phyloP scores from a whole-genome alignment of 148 eudicot genomes.

The Gaultheria prostrata region DNA sequence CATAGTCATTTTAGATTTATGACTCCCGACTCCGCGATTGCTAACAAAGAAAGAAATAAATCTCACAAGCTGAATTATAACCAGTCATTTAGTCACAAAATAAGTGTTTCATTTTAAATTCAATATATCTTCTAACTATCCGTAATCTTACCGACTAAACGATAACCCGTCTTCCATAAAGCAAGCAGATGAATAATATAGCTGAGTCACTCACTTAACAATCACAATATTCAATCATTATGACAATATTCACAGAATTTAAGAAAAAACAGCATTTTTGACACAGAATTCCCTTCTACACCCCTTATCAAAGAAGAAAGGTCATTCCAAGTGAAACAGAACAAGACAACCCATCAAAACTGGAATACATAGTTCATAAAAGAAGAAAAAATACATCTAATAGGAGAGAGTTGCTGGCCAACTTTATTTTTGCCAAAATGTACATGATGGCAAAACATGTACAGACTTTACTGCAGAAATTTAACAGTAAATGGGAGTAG shows the following conservation, averaged over 20 bases:
- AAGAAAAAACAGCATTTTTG: neutral
- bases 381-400: neutral
- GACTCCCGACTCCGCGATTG: no score
- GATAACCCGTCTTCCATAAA: no score
- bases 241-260: neutral
- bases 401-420: neutral
- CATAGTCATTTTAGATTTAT: no score
- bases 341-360: neutral
- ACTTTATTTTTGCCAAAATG: constrained; percentile 4
- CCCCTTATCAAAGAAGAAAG: neutral
- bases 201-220: neutral
- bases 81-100: no score
- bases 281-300: neutral
- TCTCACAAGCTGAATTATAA: no score
- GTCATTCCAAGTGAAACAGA: neutral
- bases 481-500: neutral
- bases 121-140: no score
- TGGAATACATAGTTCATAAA: neutral
- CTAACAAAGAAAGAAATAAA: no score
- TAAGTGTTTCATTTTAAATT: no score
- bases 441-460: neutral
- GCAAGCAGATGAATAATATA: neutral
- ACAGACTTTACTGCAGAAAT: neutral
- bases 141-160: no score
- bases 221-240: neutral